A percentile compares a stretch with the other conserved stretches of the same genome.
Evolutionary conservation across 169 alveolate species (phyloP).

Genomic region (Hepatocystis sp.): DNA sequence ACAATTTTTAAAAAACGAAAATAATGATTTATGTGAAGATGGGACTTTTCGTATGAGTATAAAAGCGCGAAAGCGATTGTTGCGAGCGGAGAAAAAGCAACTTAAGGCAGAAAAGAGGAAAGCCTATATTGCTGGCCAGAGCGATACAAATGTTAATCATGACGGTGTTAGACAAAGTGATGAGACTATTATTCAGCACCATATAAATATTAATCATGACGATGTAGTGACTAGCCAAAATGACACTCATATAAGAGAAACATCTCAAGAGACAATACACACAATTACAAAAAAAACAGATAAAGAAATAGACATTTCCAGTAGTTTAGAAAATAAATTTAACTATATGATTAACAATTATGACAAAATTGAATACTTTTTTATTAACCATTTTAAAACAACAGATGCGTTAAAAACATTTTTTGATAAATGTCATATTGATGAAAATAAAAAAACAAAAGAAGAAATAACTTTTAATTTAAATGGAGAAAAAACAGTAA

Average conservation of each 20-base stretch:
- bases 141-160: too few relatives aligned
- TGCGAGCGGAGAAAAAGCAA: background rate
- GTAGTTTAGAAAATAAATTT: too few relatives aligned
- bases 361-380: conserved; percentile 43
- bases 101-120: conserved; percentile 8
- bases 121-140: conserved; percentile 13
- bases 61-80: conserved; percentile 10
- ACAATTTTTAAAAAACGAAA: conserved; percentile 3
- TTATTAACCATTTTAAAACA: conserved; percentile 28
- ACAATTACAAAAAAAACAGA: too few relatives aligned
- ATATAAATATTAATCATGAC: too few relatives aligned
- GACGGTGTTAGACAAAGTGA: too few relatives aligned
- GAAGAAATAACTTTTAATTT: conserved; percentile 47
- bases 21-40: background rate
- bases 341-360: conserved; percentile 40
- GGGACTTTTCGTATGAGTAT: background rate
- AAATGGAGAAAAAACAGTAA: conserved; percentile 22
- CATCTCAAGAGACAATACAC: too few relatives aligned
- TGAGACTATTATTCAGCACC: too few relatives aligned
- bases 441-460: conserved; percentile 30
- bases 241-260: too few relatives aligned
- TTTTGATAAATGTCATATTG: conserved; percentile 24
- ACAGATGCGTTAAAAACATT: conserved; percentile 27
- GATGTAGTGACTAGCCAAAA: too few relatives aligned
- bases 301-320: too few relatives aligned